These are phyloP conservation scores for Mucor indicus DNA, from an alignment of 371 early-diverging fungal genomes.

Conservation along the genomic window DNA sequence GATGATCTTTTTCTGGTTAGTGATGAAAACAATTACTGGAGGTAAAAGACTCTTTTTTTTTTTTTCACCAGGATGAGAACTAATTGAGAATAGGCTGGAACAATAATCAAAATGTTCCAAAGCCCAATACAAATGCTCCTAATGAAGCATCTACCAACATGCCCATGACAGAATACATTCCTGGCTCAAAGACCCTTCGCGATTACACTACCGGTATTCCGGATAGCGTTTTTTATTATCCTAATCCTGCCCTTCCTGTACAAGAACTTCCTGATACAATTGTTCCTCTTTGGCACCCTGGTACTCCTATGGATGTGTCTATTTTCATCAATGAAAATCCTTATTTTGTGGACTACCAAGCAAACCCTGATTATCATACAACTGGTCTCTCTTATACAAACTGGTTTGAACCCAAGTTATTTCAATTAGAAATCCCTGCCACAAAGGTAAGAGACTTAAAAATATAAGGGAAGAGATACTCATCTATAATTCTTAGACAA, in stretches of 20 bases:
- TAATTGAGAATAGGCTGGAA: slow-evolving; percentile 7
- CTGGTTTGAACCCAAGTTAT: slow-evolving; percentile 46
- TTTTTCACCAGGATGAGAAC: not conserved
- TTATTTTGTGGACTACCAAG: slow-evolving; percentile 49
- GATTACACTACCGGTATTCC: slow-evolving; percentile 35
- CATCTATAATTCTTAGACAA: slow-evolving; percentile 34
- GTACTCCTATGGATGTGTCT: slow-evolving; percentile 42
- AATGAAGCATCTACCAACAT: not conserved
- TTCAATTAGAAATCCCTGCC: slow-evolving; percentile 37
- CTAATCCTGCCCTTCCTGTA: slow-evolving; percentile 29
- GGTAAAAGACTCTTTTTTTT: slow-evolving; percentile 6
- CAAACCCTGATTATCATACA: slow-evolving; percentile 57
- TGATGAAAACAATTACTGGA: slow-evolving; percentile 30
- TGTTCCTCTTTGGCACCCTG: slow-evolving; percentile 38
- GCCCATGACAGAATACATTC: not conserved
- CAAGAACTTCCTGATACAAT: slow-evolving; percentile 27
- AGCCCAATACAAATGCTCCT: not conserved
- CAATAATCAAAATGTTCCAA: not conserved
- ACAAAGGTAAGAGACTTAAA: slow-evolving; percentile 28
- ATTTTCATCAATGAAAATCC: slow-evolving; percentile 55
- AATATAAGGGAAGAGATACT: not conserved
- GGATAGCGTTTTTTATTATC: slow-evolving; percentile 32
- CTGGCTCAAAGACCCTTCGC: slow-evolving; percentile 13
- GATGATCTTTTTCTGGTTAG: slow-evolving; percentile 38
- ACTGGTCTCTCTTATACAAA: slow-evolving; percentile 58